Base-by-base conservation (phyloP, 495 filamentous ascomycete species). In the Lophiostoma macrostomum region DNA sequence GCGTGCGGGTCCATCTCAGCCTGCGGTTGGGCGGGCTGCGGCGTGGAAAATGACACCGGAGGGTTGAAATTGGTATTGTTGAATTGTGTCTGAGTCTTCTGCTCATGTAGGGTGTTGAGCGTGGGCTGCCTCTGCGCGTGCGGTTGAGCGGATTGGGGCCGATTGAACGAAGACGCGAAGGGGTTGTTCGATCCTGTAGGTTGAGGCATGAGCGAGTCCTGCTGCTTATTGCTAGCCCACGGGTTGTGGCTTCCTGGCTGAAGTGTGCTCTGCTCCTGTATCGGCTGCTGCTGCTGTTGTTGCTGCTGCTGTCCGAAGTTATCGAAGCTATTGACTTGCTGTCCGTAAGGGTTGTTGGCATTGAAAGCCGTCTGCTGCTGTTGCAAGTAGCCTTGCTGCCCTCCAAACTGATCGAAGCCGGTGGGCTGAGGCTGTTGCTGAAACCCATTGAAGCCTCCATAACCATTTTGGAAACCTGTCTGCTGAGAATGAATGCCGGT, bases 121-220 rank as follows among this genome's bases (percentile, higher is more conserved):
- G 81, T 78, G 23, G 50, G 50, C 19, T 58, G 60, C 30, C 52
- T 45, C 43, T 56, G 56, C n/a, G n/a, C n/a, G n/a, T n/a, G n/a
- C 11, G 58, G 62, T 31, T 66, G 67, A 14, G 63, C 58, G 13
- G 58, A 50, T 20, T 40, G 55, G 8, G 80, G 80, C 10, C 79
- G 79, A 22, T 71, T 61, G 60, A 68, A 64, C 3, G 71, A 67
- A 19, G 76, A 71, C 4, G 91, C 91, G 64, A 98, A 98, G 27
- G 91, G 91, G 60, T 98, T 98, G 73, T 96, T 98, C 0, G 91
- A 96, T 41, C 91, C 91, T 20, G 91, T 96, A 1, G 87, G 77
- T 57, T 77, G 80, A 11, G 83, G 79, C 62, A 81, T 75, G 36
- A 86, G 62, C 36, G 82, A 73, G 34, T 75, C 71, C 34, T 71